Percentiles rank a stretch among this genome's conserved stretches.
These are phyloP conservation scores for Nyctanthes arbortristis DNA, from an alignment of 257 asterid genomes.

Conservation along the genomic window DNA sequence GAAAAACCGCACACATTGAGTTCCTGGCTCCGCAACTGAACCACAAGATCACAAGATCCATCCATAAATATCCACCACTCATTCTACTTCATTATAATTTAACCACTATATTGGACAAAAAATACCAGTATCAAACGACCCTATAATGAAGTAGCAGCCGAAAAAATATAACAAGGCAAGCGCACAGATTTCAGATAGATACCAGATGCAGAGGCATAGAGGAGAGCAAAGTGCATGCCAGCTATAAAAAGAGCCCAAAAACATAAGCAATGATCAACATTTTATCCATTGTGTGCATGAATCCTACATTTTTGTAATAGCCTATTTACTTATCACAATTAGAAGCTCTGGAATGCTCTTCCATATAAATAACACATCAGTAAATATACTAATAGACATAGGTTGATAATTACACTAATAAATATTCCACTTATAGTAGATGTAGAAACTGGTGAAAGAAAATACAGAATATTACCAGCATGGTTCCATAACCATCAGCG, in stretches of 20 bases:
- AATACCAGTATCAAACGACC: too few species aligned
- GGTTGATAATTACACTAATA: background rate
- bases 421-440: background rate
- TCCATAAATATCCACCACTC: too few species aligned
- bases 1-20: too few species aligned
- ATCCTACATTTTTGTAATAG: slow-evolving; percentile 2
- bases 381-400: background rate
- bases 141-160: background rate
- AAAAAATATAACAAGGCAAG: background rate
- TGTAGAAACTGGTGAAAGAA: slow-evolving; percentile 13
- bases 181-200: background rate
- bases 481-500: slow-evolving; percentile 94
- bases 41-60: too few species aligned
- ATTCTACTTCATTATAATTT: too few species aligned
- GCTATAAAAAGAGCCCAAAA: background rate
- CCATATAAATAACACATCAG: background rate
- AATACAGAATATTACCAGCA: slow-evolving; percentile 67
- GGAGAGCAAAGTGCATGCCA: background rate
- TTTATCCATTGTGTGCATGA: background rate
- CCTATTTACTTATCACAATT: background rate
- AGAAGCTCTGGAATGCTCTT: slow-evolving; percentile 1
- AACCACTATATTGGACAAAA: too few species aligned
- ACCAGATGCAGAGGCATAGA: background rate
- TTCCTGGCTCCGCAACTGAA: too few species aligned
- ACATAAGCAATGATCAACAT: slow-evolving; percentile 10